Evolutionary conservation across 2,329 filamentous ascomycete species (phyloP).

Genomic region (Chrysoporthe deuterocubensis): DNA sequence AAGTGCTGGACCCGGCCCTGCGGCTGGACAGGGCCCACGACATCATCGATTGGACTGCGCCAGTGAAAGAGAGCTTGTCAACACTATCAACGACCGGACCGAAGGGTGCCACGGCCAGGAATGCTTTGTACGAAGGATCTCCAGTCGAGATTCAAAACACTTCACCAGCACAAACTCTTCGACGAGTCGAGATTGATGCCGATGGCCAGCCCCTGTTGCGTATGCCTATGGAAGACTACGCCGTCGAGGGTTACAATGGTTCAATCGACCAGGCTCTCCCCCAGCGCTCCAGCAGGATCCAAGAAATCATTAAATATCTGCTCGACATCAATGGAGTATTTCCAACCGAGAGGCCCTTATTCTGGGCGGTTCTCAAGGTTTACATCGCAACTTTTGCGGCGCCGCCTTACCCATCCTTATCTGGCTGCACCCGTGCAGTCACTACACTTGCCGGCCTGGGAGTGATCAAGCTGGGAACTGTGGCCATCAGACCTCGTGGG

Average conservation of each 20-base stretch:
- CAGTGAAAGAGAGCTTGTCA: background rate
- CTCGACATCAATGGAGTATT: constrained; percentile 49
- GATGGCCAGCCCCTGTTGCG: constrained; percentile 17
- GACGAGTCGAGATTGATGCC: constrained; percentile 1
- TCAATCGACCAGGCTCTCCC: constrained; percentile 22
- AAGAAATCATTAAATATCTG: constrained; percentile 48
- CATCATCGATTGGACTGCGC: background rate
- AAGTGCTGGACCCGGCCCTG: constrained; percentile 13
- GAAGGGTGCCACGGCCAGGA: background rate
- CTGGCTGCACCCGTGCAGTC: constrained; percentile 21
- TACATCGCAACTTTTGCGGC: constrained; percentile 48
- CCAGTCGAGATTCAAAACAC: background rate
- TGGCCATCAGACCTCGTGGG: constrained; percentile 24
- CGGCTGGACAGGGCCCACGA: background rate
- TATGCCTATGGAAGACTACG: constrained; percentile 31
- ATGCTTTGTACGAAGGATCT: background rate
- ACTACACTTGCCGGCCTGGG: constrained; percentile 40
- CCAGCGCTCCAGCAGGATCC: constrained; percentile 38
- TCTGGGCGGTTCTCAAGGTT: constrained; percentile 49
- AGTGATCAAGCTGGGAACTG: constrained; percentile 22
- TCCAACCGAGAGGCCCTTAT: constrained; percentile 54
- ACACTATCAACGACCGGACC: background rate
- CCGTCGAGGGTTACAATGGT: constrained; percentile 8
- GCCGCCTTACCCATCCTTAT: constrained; percentile 39
- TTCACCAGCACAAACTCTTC: constrained; percentile 2